phyloP scores from a whole-genome alignment of 371 early-diverging fungal genomes.

The Massospora cicadina region DNA sequence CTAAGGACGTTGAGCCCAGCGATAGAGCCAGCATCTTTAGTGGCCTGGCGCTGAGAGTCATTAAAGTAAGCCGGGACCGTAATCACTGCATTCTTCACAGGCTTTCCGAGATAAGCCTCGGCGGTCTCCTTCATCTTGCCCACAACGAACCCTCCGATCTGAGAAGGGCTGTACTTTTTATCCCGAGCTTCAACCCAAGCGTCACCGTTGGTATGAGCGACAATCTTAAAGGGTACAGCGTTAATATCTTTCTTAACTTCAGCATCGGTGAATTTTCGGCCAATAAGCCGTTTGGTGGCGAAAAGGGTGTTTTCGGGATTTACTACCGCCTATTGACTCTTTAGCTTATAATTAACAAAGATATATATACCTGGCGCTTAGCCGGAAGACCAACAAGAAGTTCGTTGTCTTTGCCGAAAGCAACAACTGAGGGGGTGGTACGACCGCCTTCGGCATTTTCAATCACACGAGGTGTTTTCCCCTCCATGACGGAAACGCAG shows the following conservation, averaged over 20 bases:
- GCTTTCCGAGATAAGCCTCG: constrained; percentile 85
- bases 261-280: constrained; percentile 65
- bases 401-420: constrained; percentile 64
- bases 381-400: too few species aligned
- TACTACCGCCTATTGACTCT: too few species aligned
- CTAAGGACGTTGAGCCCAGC: constrained; percentile 58
- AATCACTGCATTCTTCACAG: constrained; percentile 83
- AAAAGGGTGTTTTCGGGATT: constrained; percentile 82
- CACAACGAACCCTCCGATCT: constrained; percentile 88
- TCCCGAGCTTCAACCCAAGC: too few species aligned
- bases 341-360: too few species aligned
- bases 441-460: constrained; percentile 62
- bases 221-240: constrained; percentile 88
- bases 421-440: constrained; percentile 81
- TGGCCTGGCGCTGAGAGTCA: constrained; percentile 64
- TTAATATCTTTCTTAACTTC: constrained; percentile 72
- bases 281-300: constrained; percentile 90
- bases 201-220: too few species aligned
- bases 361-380: too few species aligned
- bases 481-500: constrained; percentile 94
- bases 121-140: constrained; percentile 94
- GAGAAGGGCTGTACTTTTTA: constrained; percentile 93
- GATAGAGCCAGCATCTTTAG: constrained; percentile 62
- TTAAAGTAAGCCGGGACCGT: constrained; percentile 95
- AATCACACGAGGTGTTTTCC: constrained; percentile 89